phyloP scores from a whole-genome alignment of 2,329 filamentous ascomycete species.

The Hortaea sp. region DNA sequence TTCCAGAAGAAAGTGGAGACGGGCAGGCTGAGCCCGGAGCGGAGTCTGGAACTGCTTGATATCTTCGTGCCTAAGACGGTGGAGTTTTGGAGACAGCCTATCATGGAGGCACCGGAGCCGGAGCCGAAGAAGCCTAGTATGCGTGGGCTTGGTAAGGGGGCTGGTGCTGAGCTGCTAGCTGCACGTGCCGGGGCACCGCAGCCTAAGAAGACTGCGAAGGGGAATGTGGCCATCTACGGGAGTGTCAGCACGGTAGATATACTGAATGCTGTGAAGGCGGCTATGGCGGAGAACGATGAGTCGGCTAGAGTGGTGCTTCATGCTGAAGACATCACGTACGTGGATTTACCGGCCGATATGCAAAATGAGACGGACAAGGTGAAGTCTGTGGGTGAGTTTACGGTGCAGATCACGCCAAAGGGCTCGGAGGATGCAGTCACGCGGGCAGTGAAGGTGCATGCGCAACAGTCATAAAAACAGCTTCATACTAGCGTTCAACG shows the following conservation, averaged over 20 bases:
- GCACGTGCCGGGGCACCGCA: slow-evolving; percentile 11
- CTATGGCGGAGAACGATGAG: slow-evolving; percentile 42
- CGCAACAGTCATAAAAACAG: slow-evolving; percentile 20
- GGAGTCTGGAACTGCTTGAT: slow-evolving; percentile 38
- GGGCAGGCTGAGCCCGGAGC: slow-evolving; percentile 30
- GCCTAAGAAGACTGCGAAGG: slow-evolving; percentile 8
- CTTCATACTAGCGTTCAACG: no score
- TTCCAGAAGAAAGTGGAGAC: slow-evolving; percentile 23
- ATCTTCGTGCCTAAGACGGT: slow-evolving; percentile 37
- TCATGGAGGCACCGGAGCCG: slow-evolving; percentile 26
- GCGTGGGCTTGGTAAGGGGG: slow-evolving; percentile 9
- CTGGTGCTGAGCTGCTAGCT: slow-evolving; percentile 21
- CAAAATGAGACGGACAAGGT: slow-evolving; percentile 32
- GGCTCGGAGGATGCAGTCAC: slow-evolving; percentile 34
- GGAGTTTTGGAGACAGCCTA: slow-evolving; percentile 38
- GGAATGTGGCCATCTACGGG: slow-evolving; percentile 37
- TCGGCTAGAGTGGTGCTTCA: slow-evolving; percentile 40
- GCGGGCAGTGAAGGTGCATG: slow-evolving; percentile 33
- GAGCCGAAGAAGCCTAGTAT: slow-evolving; percentile 7
- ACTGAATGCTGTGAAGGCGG: slow-evolving; percentile 36
- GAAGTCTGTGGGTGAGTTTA: slow-evolving; percentile 44
- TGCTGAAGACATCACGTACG: slow-evolving; percentile 42
- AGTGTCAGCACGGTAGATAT: slow-evolving; percentile 47
- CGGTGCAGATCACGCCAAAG: slow-evolving; percentile 41
- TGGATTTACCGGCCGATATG: slow-evolving; percentile 21